Base-by-base conservation (phyloP, 345 rosid genomes). In the Eucalyptus pauciflora region DNA sequence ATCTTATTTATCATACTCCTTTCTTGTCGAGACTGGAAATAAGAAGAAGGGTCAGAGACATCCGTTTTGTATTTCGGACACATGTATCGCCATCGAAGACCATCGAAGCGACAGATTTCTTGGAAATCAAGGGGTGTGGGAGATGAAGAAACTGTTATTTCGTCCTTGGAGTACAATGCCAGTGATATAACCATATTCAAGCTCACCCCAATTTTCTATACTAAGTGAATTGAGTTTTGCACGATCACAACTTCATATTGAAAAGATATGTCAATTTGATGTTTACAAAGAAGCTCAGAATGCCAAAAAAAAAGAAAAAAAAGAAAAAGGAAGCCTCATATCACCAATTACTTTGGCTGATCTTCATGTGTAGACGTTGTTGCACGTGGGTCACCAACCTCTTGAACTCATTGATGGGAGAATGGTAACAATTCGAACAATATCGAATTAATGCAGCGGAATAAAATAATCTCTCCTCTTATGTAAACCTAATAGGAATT, bases 341-440 rank as follows among this genome's bases (percentile, higher is more conserved):
- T 86, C 48, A 87, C 81, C 89, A 81, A 79, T 79, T 71, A 87
- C 88, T 87, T 80, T 85, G 87, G 64, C 29, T n/a, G 62, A 92
- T 89, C 86, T 93, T 91, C 91, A 91, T 85, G 88, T 90, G 93
- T 90, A 92, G 86, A 83, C 88, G 79, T 80, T 86, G 87, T 86
- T 89, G 89, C 49, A 91, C 91, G 80, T 45, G 91, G 41, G 86
- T 88, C 69, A 91, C 67, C 27, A 76, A 86, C 79, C 86, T 91
- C 54, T 93, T 92, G 29, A 90, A 88, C 67, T 93, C 93, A 41
- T 41, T 41, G 41, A 41, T 41, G 5, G 41, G 41, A 41, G 41
- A 41, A 41, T 41, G 41, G 41, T 41, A 41, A 41, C 5, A 41
- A 41, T 41, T 41, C 41, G 41, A 41, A 41, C 41, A 41, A 41